Conservation (phyloP, 768 basidiomycete species). For the Omphalotus guepiniiformis region DNA sequence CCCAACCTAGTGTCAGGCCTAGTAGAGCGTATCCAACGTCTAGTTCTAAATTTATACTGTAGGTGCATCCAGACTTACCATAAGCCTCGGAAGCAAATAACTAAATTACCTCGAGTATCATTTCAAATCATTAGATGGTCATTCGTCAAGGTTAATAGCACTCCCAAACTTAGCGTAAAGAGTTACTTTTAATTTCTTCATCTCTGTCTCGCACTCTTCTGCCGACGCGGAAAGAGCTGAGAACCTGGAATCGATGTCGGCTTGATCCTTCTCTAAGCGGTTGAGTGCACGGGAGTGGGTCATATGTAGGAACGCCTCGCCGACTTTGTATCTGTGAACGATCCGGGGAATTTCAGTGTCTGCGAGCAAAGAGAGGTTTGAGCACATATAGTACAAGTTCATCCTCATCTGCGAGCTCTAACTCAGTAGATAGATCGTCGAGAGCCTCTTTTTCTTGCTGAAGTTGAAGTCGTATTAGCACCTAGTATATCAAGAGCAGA, state of each 20-base stretch:
- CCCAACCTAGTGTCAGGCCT: too few species aligned
- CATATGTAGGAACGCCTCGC: constrained; percentile 85
- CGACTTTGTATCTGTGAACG: constrained; percentile 74
- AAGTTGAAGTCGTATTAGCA: constrained; percentile 7
- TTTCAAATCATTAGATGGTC: constrained; percentile 1
- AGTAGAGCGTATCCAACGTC: too few species aligned
- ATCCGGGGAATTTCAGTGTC: constrained; percentile 1
- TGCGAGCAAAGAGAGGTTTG: not conserved
- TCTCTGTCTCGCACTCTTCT: constrained; percentile 64
- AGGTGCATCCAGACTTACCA: too few species aligned
- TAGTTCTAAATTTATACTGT: too few species aligned
- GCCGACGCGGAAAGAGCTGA: constrained; percentile 43
- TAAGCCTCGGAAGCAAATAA: too few species aligned
- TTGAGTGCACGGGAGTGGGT: constrained; percentile 62
- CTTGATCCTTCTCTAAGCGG: constrained; percentile 68
- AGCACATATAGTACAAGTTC: constrained; percentile 65
- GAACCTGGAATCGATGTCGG: constrained; percentile 52
- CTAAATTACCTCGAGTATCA: too few species aligned
- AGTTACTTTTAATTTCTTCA: constrained; percentile 75
- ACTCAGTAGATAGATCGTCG: constrained; percentile 82
- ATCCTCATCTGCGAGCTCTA: constrained; percentile 87
- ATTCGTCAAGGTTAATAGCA: constrained; percentile 91
- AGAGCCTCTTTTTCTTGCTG: constrained; percentile 95
- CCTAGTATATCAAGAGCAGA: too few species aligned
- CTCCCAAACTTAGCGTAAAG: constrained; percentile 91